Conservation (phyloP, 2,329 filamentous ascomycete species). For the Simplicillium aogashimaense region DNA sequence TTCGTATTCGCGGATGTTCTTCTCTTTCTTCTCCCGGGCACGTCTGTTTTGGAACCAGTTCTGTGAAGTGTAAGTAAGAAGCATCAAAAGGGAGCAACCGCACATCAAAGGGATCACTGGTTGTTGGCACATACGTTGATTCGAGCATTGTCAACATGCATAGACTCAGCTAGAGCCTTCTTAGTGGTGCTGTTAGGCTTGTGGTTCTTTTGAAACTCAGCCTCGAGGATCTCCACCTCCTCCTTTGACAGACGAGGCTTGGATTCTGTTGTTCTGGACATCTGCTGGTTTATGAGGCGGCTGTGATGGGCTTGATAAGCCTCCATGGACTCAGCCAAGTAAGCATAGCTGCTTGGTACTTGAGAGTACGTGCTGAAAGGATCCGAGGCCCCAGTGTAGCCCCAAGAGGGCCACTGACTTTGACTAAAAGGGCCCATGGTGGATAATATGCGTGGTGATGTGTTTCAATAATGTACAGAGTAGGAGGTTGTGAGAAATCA, state of each 20-base stretch:
- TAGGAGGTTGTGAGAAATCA: too few species aligned
- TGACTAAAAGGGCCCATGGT: conserved; percentile 23
- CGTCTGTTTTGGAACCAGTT: conserved; percentile 63
- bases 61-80: conserved; percentile 28
- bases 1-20: conserved; percentile 35
- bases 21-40: conserved; percentile 55
- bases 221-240: conserved; percentile 48
- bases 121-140: conserved; percentile 46
- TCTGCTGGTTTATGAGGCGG: conserved; percentile 25
- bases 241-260: conserved; percentile 48
- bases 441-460: too few species aligned
- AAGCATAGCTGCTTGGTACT: conserved; percentile 21
- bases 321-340: conserved; percentile 27
- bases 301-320: conserved; percentile 25
- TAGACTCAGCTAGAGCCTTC: conserved; percentile 48
- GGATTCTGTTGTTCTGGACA: conserved; percentile 32
- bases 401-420: conserved; percentile 24
- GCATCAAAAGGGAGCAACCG: background rate
- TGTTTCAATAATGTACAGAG: too few species aligned
- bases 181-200: conserved; percentile 55
- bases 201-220: conserved; percentile 53
- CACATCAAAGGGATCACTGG: background rate
- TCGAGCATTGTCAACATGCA: conserved; percentile 52
- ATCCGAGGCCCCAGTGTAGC: conserved; percentile 17
- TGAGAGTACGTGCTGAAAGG: conserved; percentile 21